Evolutionary conservation across 306 rosid genomes (phyloP), one percentile per base, ranked within the genome.

Genomic region (Psophocarpus tetragonolobus): DNA sequence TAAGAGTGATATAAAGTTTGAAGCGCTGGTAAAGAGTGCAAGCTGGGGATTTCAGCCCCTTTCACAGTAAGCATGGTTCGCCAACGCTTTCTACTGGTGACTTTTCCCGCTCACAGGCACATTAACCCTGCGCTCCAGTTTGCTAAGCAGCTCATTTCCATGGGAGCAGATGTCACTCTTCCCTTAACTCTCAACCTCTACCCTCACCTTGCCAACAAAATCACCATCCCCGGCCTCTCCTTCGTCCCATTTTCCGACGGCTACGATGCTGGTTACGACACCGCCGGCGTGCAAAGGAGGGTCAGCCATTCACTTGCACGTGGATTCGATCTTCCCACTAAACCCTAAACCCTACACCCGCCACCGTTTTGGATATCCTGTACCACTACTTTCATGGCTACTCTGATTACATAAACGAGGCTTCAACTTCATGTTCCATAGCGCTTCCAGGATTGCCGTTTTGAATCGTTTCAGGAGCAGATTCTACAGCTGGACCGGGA

Each of bases 61-160:
- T 38, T 3, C 17, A 13, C 44, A n/a, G 35, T 41, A 65, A 79
- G 5, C 51, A 44, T 84, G 84, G 15, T 17, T 17, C 67, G 23
- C 0, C 82, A 35, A 53, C 85, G 72, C 48, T 30, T 85, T 33
- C 81, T 88, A 12, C 30, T 81, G 3, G 32, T 85, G 12, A 3
- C 79, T 0, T 79, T n/a, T 48, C 83, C 86, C 0, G 48, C 66
- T 0, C 89, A 76, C 21, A 85, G 91, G 38, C 86, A 81, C 33
- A 23, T 88, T 54, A 85, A 85, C 75, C 89, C 86, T 2, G 35
- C 78, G 8, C 80, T 88, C 57, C 82, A 83, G 10, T 36, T 85
- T 14, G 78, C 87, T 39, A 79, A 61, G 47, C 27, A 50, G 14
- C 84, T 88, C 64, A 64, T 57, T 18, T 4, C 18, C 14, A 21